Percentiles rank a stretch among this genome's conserved stretches.
These are phyloP conservation scores for Pyropia haitanensis DNA, from an alignment of 23 red algal genomes.

Conservation along the genomic window DNA sequence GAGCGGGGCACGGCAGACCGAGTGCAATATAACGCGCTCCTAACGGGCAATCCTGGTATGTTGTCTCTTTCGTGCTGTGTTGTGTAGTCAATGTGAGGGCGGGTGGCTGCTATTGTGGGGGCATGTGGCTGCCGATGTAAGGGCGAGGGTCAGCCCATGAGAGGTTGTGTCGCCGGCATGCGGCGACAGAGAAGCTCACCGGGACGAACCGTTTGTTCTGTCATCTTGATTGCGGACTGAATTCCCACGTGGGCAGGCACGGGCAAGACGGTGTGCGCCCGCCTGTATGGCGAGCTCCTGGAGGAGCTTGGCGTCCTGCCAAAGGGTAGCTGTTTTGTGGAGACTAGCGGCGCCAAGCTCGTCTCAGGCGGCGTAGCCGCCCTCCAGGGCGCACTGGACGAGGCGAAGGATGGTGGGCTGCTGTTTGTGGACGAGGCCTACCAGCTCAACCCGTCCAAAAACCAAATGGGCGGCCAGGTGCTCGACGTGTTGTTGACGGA, in stretches of 20 bases:
- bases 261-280: not conserved
- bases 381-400: not conserved
- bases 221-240: no score
- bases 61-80: no score
- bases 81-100: no score
- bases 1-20: not conserved
- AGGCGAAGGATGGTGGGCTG: not conserved
- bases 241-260: no score
- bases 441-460: not conserved
- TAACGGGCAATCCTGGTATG: not conserved
- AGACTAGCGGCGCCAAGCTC: not conserved
- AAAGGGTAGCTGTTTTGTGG: not conserved
- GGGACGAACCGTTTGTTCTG: no score
- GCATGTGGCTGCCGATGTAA: no score
- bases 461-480: not conserved
- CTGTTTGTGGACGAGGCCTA: slow-evolving; percentile 1
- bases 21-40: not conserved
- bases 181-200: no score
- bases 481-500: not conserved
- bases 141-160: no score
- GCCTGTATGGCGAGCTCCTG: not conserved
- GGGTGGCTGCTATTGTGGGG: no score
- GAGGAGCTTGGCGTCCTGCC: not conserved
- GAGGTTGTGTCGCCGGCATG: no score
- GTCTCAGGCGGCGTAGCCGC: not conserved